Evolutionary conservation across 495 filamentous ascomycete genomes (phyloP).

Genomic region (Penicillium crystallinum): DNA sequence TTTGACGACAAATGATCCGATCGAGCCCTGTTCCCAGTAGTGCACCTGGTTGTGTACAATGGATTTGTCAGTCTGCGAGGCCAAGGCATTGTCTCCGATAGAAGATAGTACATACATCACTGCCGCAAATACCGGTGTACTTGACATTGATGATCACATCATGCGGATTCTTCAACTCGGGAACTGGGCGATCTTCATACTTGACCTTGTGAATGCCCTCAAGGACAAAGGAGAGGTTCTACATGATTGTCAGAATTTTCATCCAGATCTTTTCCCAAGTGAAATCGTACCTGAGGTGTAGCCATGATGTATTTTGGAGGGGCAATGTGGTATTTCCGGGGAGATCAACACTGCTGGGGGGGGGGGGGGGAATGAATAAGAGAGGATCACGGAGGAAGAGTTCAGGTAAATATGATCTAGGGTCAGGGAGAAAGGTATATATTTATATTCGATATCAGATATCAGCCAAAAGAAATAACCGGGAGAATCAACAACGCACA

Average conservation of each 20-base stretch:
- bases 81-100: neutral
- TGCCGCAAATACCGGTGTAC: slow-evolving; percentile 88
- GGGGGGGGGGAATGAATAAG: neutral
- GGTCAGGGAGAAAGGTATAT: neutral
- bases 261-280: neutral
- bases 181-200: slow-evolving; percentile 72
- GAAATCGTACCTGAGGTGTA: slow-evolving; percentile 22
- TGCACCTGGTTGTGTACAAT: slow-evolving; percentile 50
- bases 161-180: slow-evolving; percentile 57
- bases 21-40: slow-evolving; percentile 82
- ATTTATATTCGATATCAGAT: neutral
- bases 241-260: slow-evolving; percentile 4
- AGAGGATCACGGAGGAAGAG: neutral
- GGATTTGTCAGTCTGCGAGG: neutral
- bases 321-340: neutral
- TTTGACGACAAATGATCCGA: slow-evolving; percentile 75
- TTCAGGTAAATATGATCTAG: too few species aligned
- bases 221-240: slow-evolving; percentile 89
- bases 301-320: slow-evolving; percentile 10
- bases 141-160: slow-evolving; percentile 79
- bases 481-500: too few species aligned
- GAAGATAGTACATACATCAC: slow-evolving; percentile 53
- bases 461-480: too few species aligned
- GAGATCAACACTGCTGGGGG: neutral
- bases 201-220: slow-evolving; percentile 64